phyloP scores from a whole-genome alignment of 164 flowering plant species.

The Sedum album region DNA sequence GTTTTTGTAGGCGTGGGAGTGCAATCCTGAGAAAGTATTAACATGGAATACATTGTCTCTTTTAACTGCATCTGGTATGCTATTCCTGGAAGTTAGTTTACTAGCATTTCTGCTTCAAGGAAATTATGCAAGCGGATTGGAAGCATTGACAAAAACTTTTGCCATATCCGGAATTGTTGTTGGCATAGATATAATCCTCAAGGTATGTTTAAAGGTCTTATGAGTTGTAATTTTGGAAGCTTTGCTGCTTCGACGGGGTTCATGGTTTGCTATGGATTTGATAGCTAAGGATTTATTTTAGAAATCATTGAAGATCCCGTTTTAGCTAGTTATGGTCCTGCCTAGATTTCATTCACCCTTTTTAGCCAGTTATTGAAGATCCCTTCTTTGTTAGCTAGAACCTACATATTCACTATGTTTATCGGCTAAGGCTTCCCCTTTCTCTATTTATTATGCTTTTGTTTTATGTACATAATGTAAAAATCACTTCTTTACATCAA shows the following conservation, averaged over 20 bases:
- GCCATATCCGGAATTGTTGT: slow-evolving; percentile 63
- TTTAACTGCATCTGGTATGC: slow-evolving; percentile 48
- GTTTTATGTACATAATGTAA: too few relatives aligned
- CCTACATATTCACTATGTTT: not conserved
- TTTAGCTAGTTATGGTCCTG: not conserved
- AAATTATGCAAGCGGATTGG: slow-evolving; percentile 53
- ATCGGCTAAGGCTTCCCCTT: not conserved
- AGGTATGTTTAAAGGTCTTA: slow-evolving; percentile 30
- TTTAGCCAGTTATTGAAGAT: too few relatives aligned
- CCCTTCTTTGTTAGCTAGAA: not conserved
- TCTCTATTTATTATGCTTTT: too few relatives aligned
- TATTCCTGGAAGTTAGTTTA: slow-evolving; percentile 60
- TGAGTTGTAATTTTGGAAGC: not conserved
- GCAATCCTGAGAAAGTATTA: slow-evolving; percentile 30
- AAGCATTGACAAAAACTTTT: slow-evolving; percentile 68
- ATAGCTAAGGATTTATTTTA: not conserved
- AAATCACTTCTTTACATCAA: not conserved
- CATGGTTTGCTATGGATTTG: not conserved
- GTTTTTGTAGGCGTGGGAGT: slow-evolving; percentile 48
- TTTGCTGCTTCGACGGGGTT: not conserved
- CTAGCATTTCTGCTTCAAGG: slow-evolving; percentile 42
- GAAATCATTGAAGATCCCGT: not conserved
- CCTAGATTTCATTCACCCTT: not conserved
- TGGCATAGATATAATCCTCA: slow-evolving; percentile 58
- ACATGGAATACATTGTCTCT: slow-evolving; percentile 54